phyloP scores from a whole-genome alignment of 768 basidiomycete genomes.

The Pisolithus marmoratus region DNA sequence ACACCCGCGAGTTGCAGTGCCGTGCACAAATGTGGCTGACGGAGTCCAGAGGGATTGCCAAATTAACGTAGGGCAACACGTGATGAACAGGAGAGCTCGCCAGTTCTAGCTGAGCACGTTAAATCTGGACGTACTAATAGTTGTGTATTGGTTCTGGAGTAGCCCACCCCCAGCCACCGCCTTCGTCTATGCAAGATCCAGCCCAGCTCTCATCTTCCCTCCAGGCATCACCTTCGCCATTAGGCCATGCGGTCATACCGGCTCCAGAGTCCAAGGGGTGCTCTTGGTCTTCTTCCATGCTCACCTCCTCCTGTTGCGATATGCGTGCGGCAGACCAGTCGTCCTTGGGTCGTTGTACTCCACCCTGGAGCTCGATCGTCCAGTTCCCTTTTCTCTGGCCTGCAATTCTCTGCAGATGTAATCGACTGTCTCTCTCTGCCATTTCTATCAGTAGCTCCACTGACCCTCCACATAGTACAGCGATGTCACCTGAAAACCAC shows the following conservation, averaged over 20 bases:
- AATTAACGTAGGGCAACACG: too few species aligned
- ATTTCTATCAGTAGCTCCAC: constrained; percentile 22
- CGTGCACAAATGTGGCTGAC: too few species aligned
- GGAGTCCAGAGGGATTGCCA: too few species aligned
- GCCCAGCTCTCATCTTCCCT: not conserved
- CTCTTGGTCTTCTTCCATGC: constrained; percentile 17
- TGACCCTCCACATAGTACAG: constrained; percentile 30
- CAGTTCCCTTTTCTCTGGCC: constrained; percentile 20
- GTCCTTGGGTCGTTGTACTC: constrained; percentile 9
- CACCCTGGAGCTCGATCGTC: constrained; percentile 25
- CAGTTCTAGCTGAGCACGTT: too few species aligned
- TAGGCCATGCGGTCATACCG: not conserved
- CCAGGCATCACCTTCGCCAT: not conserved
- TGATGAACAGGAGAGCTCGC: too few species aligned
- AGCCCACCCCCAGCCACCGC: not conserved
- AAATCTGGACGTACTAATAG: not conserved
- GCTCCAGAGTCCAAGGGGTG: constrained; percentile 2
- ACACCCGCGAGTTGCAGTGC: too few species aligned
- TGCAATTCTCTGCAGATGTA: constrained; percentile 19
- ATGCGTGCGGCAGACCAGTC: constrained; percentile 2
- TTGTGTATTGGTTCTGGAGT: not conserved
- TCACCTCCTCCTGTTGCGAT: constrained; percentile 4
- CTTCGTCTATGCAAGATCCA: not conserved
- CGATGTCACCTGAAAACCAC: constrained; percentile 41
- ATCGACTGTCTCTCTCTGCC: constrained; percentile 17